phyloP scores from a whole-genome alignment of 2,329 filamentous ascomycete genomes.

The Curvularia sp. region DNA sequence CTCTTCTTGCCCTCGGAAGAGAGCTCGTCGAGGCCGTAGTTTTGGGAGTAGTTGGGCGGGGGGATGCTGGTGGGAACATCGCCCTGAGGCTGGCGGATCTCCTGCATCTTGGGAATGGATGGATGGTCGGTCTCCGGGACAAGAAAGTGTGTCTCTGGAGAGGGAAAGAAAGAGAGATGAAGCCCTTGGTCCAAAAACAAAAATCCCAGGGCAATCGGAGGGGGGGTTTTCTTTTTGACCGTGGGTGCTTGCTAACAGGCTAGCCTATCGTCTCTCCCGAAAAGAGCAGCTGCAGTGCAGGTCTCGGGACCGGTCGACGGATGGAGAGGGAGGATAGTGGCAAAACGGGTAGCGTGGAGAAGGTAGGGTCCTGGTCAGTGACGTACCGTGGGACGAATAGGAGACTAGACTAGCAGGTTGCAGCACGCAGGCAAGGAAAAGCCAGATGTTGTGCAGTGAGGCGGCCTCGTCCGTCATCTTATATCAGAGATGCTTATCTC shows the following conservation, averaged over 20 bases:
- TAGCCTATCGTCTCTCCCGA: constrained; percentile 18
- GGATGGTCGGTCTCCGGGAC: neutral
- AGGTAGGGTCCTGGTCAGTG: constrained; percentile 1
- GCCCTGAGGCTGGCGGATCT: constrained; percentile 9
- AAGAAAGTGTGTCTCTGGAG: neutral
- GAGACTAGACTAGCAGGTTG: neutral
- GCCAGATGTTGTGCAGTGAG: neutral
- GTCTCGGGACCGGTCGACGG: constrained; percentile 23
- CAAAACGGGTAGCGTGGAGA: neutral
- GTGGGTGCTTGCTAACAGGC: constrained; percentile 18
- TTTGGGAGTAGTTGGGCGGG: constrained; percentile 23
- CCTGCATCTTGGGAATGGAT: constrained; percentile 26
- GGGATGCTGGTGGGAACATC: constrained; percentile 7
- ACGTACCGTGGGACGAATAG: constrained; percentile 12
- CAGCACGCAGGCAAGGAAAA: constrained; percentile 5
- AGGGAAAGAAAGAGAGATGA: neutral
- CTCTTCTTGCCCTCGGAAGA: constrained; percentile 43
- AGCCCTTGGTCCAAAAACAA: constrained; percentile 1
- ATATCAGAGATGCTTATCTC: constrained; percentile 29
- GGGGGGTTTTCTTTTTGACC: constrained; percentile 21
- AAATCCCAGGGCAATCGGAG: constrained; percentile 14
- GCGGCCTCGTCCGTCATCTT: constrained; percentile 11
- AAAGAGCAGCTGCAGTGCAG: constrained; percentile 32
- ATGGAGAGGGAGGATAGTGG: constrained; percentile 1
- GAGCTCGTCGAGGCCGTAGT: constrained; percentile 33